Base-by-base conservation (phyloP, 2,329 filamentous ascomycete species). In the Gnomoniopsis sp. region DNA sequence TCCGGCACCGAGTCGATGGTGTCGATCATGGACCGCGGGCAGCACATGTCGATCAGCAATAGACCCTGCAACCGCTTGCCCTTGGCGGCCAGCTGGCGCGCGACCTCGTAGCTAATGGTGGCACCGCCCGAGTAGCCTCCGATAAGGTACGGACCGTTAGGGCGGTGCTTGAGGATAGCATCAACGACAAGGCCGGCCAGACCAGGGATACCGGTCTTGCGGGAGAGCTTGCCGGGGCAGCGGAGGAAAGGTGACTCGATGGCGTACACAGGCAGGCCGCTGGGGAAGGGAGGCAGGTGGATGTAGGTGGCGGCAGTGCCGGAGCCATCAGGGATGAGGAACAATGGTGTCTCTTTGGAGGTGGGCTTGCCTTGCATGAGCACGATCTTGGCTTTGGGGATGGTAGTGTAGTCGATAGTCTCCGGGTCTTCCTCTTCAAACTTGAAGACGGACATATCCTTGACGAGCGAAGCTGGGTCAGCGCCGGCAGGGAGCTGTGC, bases 181-280 rank as follows among this genome's bases (percentile, higher is more conserved):
- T 67, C 63, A 43, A 65, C 46, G 55, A 66, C 65, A 2, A 65
- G 34, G 22, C 52, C 22, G 1, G 63, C 64, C 14, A 65, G 53
- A 10, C 65, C 64, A 17, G 48, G 54, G 48, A 60, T 60, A 11
- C 67, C 57, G 1, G 59, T 62, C 49, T 61, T 66, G 47, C 63
- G 53, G 10, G 62, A 46, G 46, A 64, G 51, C 30, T 62, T 53
- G 23, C 61, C 53, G 3, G 65, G 68, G 49, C 61, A 65, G 33
- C 61, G 49, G 14, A 68, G 58, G 62, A 65, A 69, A 1, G 69
- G 68, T 21, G 66, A 68, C 56, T 71, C 68, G 49, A 71, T 63
- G 43, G 62, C 68, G 56, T 69, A 69, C 44, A 71, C 54, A 19
- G 65, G 55, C 34, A 57, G 56, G 17, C 60, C 62, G 17, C 63